phyloP scores from a whole-genome alignment of 2,329 filamentous ascomycete species.

The Aureobasidium sp. region DNA sequence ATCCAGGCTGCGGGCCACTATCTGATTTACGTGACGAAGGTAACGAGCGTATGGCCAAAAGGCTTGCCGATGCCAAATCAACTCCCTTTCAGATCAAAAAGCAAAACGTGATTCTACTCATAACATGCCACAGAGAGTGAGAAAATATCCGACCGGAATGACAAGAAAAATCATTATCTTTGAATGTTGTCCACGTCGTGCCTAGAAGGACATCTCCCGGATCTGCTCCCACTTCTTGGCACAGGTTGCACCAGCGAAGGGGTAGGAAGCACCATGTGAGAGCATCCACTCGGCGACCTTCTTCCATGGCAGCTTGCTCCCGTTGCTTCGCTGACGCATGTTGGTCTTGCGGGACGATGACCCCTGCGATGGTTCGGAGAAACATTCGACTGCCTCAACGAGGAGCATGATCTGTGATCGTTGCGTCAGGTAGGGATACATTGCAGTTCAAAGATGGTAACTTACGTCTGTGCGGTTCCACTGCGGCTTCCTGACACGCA shows the following conservation, averaged over 20 bases:
- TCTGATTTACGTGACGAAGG: neutral
- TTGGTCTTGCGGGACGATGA: conserved; percentile 14
- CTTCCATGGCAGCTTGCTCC: conserved; percentile 48
- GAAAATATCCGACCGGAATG: neutral
- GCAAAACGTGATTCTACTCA: neutral
- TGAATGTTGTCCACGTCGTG: neutral
- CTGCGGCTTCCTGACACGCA: conserved; percentile 55
- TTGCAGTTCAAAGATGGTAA: conserved; percentile 16
- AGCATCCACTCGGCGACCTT: conserved; percentile 46
- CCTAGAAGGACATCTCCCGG: neutral
- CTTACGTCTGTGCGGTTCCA: conserved; percentile 59
- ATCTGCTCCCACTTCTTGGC: conserved; percentile 53
- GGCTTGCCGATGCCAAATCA: neutral
- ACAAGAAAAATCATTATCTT: neutral
- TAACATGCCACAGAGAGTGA: neutral
- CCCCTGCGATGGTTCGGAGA: conserved; percentile 18
- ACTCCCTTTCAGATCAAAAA: neutral
- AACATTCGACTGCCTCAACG: neutral
- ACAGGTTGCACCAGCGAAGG: conserved; percentile 52
- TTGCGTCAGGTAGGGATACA: neutral
- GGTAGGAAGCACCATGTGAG: conserved; percentile 45
- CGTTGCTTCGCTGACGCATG: neutral
- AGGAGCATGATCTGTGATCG: conserved; percentile 21
- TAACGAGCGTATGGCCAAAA: neutral
- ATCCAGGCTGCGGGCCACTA: neutral